Percentiles rank a stretch among this genome's conserved stretches.
Conservation (phyloP, 495 filamentous ascomycete genomes). For the Talaromyces nanjingensis region DNA sequence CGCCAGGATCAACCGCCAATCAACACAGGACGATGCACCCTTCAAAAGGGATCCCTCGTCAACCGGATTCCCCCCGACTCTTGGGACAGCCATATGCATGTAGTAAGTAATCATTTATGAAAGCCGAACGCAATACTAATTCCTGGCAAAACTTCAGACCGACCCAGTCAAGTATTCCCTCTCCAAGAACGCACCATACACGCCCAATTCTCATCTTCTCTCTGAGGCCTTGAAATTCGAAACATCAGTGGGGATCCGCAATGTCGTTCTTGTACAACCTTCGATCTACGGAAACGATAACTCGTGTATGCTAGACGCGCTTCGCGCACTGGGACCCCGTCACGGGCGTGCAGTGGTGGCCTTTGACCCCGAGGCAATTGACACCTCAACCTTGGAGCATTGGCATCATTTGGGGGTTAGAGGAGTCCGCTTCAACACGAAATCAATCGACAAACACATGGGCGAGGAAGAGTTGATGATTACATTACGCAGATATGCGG, state of each 20-base stretch:
- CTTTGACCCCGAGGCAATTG: constrained; percentile 34
- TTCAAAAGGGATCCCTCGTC: constrained; percentile 13
- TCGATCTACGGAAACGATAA: constrained; percentile 47
- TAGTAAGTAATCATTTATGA: constrained; percentile 10
- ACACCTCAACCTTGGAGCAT: constrained; percentile 25
- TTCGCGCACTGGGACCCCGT: constrained; percentile 29
- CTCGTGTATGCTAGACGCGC: constrained; percentile 42
- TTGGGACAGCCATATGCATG: constrained; percentile 51
- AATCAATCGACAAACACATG: constrained; percentile 34
- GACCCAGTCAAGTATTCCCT: neutral
- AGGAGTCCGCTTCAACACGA: constrained; percentile 45
- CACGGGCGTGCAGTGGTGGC: constrained; percentile 44
- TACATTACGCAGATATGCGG: constrained; percentile 34
- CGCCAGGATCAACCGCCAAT: constrained; percentile 12
- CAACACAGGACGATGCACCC: neutral
- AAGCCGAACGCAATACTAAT: constrained; percentile 9
- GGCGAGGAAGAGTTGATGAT: constrained; percentile 24
- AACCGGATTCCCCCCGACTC: constrained; percentile 26
- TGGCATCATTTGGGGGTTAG: constrained; percentile 45
- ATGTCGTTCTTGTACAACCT: constrained; percentile 45
- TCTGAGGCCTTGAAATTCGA: constrained; percentile 35
- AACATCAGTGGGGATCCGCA: constrained; percentile 29
- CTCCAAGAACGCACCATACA: constrained; percentile 24
- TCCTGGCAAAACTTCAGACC: neutral
- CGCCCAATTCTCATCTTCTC: constrained; percentile 29